Evolutionary conservation across 2,329 filamentous ascomycete species (phyloP), one percentile per base, ranked within the genome.

Genomic region (Ceratocystis variospora): DNA sequence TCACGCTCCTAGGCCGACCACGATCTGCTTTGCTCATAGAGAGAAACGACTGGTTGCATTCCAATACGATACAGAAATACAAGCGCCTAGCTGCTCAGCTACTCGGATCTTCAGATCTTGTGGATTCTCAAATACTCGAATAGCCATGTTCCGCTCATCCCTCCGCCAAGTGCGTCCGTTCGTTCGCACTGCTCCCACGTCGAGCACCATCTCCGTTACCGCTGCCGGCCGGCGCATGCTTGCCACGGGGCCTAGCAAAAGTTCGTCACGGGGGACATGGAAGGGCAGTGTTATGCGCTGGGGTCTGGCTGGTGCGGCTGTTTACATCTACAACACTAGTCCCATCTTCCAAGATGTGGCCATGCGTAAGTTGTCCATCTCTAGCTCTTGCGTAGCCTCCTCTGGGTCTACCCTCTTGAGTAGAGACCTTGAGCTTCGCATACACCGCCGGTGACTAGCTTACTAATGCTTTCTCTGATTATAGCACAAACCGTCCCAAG

Each of bases 311-410:
- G 81, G 79, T 68, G 90, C 82, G 22, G 85, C 87, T 59, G 78
- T 97, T 62, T 99, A 97, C 78, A 96, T 89, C 77, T 99, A 97
- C 76, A 96, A 91, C 79, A 96, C 91, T 6, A 93, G 87, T 72
- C 83, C 86, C 65, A 80, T 90, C 25, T 97, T 97, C 75, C 89
- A 91, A 17, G 90, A 96, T 72, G 87, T 95, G 75, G 83, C 86
- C 45, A 77, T 82, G 71, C 82, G 91, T 96, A 50, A 64, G 69
- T 66, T 53, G 15, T 46, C 7, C 37, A 31, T 31, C 6, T 5
- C n/a, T 50, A 5, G 6, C n/a, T 62, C 41, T 31, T 25, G 3
- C 37, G 3, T 4, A 12, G 12, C 37, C 37, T 41, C 37, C 10
- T 12, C 10, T 10, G 3, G 37, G 37, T 15, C 37, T 41, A 4